phyloP scores from a whole-genome alignment of 352 stramenopile genomes.

The Hyaloperonospora arabidopsidis region DNA sequence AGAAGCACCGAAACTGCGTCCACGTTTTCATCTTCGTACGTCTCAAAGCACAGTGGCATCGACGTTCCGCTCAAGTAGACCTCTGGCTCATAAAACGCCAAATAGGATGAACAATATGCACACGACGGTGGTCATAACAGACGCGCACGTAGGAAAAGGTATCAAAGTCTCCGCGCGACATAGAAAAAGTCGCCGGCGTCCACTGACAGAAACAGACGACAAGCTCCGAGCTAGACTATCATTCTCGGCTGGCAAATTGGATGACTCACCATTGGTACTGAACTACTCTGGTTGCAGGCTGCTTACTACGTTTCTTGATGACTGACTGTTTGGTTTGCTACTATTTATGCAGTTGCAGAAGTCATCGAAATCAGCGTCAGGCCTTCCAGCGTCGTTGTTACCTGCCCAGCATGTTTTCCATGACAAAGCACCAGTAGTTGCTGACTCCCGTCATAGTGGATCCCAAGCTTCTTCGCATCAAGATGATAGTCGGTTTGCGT shows the following conservation, averaged over 20 bases:
- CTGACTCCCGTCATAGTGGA: slow-evolving; percentile 4
- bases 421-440: slow-evolving; percentile 12
- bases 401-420: slow-evolving; percentile 15
- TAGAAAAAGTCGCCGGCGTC: slow-evolving; percentile 42
- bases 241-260: slow-evolving; percentile 47
- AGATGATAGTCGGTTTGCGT: slow-evolving; percentile 24
- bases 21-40: slow-evolving; percentile 21
- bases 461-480: slow-evolving; percentile 4
- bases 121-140: slow-evolving; percentile 42
- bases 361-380: slow-evolving; percentile 15
- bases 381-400: slow-evolving; percentile 16
- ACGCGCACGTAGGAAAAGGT: slow-evolving; percentile 34
- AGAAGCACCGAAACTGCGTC: slow-evolving; percentile 27
- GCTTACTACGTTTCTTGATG: neutral
- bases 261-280: slow-evolving; percentile 49
- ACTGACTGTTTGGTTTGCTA: slow-evolving; percentile 8
- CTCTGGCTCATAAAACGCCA: slow-evolving; percentile 33
- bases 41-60: slow-evolving; percentile 13
- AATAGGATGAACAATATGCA: slow-evolving; percentile 17
- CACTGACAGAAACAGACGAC: slow-evolving; percentile 51
- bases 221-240: slow-evolving; percentile 40
- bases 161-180: slow-evolving; percentile 34
- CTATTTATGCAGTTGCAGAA: slow-evolving; percentile 15
- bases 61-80: slow-evolving; percentile 6
- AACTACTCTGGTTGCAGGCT: slow-evolving; percentile 1